Conservation (phyloP, 352 stramenopile genomes). For the Phytophthora syringae region DNA sequence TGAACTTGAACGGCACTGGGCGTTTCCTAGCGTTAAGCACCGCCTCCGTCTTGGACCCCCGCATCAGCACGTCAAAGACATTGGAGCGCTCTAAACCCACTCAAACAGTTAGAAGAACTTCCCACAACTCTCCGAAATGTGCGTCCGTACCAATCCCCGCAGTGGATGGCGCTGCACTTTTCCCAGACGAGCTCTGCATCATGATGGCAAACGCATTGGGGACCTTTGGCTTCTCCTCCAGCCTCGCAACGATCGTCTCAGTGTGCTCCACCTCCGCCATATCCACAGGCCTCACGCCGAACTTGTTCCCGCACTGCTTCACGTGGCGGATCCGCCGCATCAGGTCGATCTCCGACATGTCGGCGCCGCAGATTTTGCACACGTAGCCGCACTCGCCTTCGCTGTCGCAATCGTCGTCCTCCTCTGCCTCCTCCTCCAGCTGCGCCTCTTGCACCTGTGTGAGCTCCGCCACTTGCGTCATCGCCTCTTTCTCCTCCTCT, state of each 20-base stretch:
- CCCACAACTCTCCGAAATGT: neutral
- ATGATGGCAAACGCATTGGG: conserved; percentile 67
- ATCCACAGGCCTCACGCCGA: conserved; percentile 64
- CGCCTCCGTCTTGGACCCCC: conserved; percentile 67
- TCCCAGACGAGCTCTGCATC: conserved; percentile 50
- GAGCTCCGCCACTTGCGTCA: conserved; percentile 12
- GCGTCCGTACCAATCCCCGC: conserved; percentile 21
- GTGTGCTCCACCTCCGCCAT: conserved; percentile 41
- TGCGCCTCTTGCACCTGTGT: conserved; percentile 1
- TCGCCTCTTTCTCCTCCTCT: conserved; percentile 7
- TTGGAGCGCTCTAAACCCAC: conserved; percentile 46
- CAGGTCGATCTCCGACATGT: conserved; percentile 48
- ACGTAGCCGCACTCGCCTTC: conserved; percentile 39
- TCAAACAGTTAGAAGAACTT: neutral
- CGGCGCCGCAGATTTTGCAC: conserved; percentile 76
- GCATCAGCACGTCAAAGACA: conserved; percentile 87
- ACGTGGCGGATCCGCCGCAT: conserved; percentile 73
- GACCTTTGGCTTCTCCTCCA: conserved; percentile 1
- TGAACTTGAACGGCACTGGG: conserved; percentile 40
- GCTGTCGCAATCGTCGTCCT: conserved; percentile 8
- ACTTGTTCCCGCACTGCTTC: conserved; percentile 77
- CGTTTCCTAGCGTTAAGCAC: conserved; percentile 46
- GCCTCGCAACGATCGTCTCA: conserved; percentile 28
- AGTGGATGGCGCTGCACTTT: conserved; percentile 1
- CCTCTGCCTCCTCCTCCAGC: neutral